Conservation (phyloP, 2,329 filamentous ascomycete species). For the Pseudogymnoascus sp. region DNA sequence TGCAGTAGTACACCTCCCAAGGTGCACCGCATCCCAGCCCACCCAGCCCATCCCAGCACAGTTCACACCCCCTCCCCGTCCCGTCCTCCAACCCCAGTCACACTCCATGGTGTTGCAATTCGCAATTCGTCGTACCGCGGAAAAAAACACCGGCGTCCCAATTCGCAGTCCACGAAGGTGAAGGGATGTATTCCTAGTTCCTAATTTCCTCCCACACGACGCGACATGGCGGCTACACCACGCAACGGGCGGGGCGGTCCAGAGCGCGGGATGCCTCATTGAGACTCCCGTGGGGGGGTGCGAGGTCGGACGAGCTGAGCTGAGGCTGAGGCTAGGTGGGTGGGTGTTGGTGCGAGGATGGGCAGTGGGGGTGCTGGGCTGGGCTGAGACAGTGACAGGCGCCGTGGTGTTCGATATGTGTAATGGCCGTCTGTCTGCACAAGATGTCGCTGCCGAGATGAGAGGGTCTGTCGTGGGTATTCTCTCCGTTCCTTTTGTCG, state of each 20-base stretch:
- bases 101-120: too few species aligned
- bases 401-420: too few species aligned
- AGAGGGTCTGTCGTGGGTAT: too few species aligned
- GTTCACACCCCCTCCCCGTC: background rate
- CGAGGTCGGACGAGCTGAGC: background rate
- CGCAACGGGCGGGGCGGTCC: background rate
- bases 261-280: background rate
- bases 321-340: background rate
- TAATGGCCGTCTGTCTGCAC: too few species aligned
- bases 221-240: background rate
- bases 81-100: background rate
- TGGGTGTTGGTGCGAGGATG: background rate
- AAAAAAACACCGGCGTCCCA: background rate
- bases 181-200: background rate
- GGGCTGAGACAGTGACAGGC: background rate
- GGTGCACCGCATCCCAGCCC: background rate
- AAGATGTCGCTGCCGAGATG: too few species aligned
- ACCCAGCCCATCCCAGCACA: background rate
- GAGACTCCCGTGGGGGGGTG: background rate
- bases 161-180: background rate
- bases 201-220: background rate
- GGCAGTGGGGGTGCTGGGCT: background rate
- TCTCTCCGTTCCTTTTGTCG: background rate
- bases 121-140: background rate
- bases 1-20: slow-evolving; percentile 1